Evolutionary conservation across 208 protist species (phyloP), one percentile per base, ranked within the genome.

Genomic region (Jaenimonas drosophilae): DNA sequence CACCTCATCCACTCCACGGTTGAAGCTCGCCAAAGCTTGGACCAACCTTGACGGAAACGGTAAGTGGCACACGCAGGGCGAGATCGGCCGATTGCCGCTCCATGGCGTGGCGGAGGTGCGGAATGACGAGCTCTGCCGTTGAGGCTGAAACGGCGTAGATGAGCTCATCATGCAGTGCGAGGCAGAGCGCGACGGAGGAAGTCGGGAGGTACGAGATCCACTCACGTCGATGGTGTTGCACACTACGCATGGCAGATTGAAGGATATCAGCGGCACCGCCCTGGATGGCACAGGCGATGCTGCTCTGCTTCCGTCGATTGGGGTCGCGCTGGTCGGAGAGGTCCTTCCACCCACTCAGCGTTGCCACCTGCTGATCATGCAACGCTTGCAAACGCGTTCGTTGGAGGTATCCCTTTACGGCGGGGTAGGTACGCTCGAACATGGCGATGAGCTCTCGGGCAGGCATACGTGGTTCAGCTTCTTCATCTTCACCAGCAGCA

Each of bases 111-210:
- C 75, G 61, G 14, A 94, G 48, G 38, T 49, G 32, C 17, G 62
- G 64, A 32, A 67, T 71, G 26, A 88, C 56, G 4, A 50, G 27
- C 16, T 28, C 17, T 33, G 76, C 54, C 2, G 66, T 64, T 0
- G 32, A 54, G 9, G 41, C 49, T 2, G 75, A 71, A 17, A 88
- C 70, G 34, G 63, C 65, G 46, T 79, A 94, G 27, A 94, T 38
- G 16, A 94, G 66, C 54, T 94, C 87, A 55, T 94, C 87, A 56
- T 94, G 87, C 23, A 88, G 67, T 29, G 46, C 59, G 59, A 78
- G 58, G 1, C 85, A 39, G 46, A 95, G 56, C 24, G 69, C 77
- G 3, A 78, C 14, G 2, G 76, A 59, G 1, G 69, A 43, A 20
- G 68, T 68, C 17, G 76, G 73, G 26, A 88, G 59, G 27, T 58